Evolutionary conservation across 1,284 basidiomycete genomes (phyloP).

Genomic region (Pholiota adiposa): DNA sequence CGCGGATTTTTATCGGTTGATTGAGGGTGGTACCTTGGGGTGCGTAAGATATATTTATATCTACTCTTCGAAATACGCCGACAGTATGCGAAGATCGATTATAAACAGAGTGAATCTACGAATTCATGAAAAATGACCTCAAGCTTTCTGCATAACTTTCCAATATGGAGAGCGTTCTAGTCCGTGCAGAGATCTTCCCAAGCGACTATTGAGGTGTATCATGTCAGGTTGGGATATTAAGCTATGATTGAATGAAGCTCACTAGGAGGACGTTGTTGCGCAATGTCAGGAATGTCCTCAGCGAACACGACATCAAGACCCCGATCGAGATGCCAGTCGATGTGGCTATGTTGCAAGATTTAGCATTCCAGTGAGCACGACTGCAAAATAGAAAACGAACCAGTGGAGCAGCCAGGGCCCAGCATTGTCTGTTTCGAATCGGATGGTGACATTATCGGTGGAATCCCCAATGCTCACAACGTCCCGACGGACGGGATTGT

Average conservation of each 20-base stretch:
- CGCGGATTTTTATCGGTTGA: constrained; percentile 82
- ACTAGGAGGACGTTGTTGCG: constrained; percentile 28
- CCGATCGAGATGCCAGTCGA: constrained; percentile 47
- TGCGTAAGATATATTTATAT: neutral
- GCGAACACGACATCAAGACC: constrained; percentile 46
- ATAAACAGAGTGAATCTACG: neutral
- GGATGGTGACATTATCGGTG: constrained; percentile 20
- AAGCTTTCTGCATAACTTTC: neutral
- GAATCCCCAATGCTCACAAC: constrained; percentile 16
- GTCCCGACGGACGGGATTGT: constrained; percentile 34
- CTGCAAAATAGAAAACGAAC: constrained; percentile 19
- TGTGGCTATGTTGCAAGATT: constrained; percentile 32
- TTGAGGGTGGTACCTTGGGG: constrained; percentile 12
- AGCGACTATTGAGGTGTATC: constrained; percentile 19
- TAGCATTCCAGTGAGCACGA: neutral
- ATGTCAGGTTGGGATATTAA: neutral
- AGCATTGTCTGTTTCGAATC: constrained; percentile 44
- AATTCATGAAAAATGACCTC: no score
- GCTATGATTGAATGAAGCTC: constrained; percentile 4
- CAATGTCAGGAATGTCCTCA: constrained; percentile 31
- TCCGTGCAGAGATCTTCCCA: constrained; percentile 39
- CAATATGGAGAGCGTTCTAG: constrained; percentile 15
- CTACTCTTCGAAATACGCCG: no score
- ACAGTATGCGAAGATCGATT: neutral
- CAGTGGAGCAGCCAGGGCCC: constrained; percentile 55